Base-by-base conservation (phyloP, 2,329 filamentous ascomycete species). In the Claviceps purpurea region DNA sequence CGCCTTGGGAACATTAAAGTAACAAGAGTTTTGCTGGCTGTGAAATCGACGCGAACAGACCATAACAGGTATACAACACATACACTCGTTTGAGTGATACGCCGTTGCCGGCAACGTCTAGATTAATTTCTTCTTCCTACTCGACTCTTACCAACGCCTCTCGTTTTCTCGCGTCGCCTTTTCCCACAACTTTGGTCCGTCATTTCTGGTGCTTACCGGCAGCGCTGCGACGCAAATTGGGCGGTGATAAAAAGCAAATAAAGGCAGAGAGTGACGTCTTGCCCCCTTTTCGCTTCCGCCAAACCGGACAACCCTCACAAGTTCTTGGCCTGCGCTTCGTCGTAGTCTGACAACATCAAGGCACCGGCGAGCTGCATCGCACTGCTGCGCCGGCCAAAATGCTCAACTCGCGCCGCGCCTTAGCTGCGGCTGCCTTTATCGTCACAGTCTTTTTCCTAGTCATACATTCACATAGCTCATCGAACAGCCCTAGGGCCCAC, bases 351-450 rank as follows among this genome's bases (percentile, higher is more conserved):
- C 41, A 22, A 43, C 6, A 43, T 4, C 41, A 45, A 11, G 34
- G 18, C 14, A 16, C 6, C 34, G n/a, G 20, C 42, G 43, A 50
- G 49, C 22, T 30, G 49, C 49, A 50, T 30, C 43, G 42, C 38
- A 14, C 39, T 24, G 24, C n/a, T 30, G 22, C n/a, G 22, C 37
- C 44, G 51, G 55, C 50, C 51, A 58, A 63, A 54, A 94, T 94
- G 88, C 77, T 90, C 65, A 86, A 85, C 62, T 87, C 87, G 64
- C 80, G 82, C 63, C 84, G 86, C 69, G 85, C 86, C 62, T 67
- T 94, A 56, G 71, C 88, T 59, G 77, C 84, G 52, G 86, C 88
- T 47, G 76, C 79, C 60, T 77, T 83, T 64, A 67, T 89, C 56
- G 65, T 91, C 59, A 77, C 79, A 26, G 71, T 87, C 61, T 73